Conservation (phyloP, 2,329 filamentous ascomycete genomes). For the Aspergillus flavus region DNA sequence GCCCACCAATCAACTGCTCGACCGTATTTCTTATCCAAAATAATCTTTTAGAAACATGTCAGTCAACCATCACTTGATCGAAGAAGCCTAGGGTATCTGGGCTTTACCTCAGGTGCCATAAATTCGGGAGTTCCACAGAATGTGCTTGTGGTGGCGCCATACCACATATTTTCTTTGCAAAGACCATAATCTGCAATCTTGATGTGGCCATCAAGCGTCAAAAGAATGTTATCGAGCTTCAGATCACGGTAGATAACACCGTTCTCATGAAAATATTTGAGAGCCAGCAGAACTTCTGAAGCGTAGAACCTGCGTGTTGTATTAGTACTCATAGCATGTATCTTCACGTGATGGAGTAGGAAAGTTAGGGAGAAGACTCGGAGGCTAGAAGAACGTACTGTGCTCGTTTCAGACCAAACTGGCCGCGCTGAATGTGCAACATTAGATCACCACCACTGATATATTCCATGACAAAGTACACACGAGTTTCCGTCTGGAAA, state of each 20-base stretch:
- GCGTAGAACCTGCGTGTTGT: slow-evolving; percentile 77
- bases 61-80: slow-evolving; percentile 4
- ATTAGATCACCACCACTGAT: slow-evolving; percentile 98
- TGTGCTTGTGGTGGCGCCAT: slow-evolving; percentile 91
- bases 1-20: slow-evolving; percentile 99
- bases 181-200: slow-evolving; percentile 98
- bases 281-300: slow-evolving; percentile 90
- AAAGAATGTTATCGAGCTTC: slow-evolving; percentile 84
- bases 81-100: background rate
- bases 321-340: background rate
- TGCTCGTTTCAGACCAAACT: slow-evolving; percentile 92
- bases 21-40: slow-evolving; percentile 97
- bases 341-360: background rate
- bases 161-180: slow-evolving; percentile 99
- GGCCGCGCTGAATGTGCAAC: slow-evolving; percentile 96
- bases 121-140: slow-evolving; percentile 99
- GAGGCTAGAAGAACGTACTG: slow-evolving; percentile 65
- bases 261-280: slow-evolving; percentile 99
- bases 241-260: slow-evolving; percentile 92
- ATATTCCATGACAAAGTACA: slow-evolving; percentile 99
- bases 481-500: slow-evolving; percentile 97
- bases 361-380: background rate
- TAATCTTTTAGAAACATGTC: slow-evolving; percentile 62
- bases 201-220: slow-evolving; percentile 95
- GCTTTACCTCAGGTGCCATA: slow-evolving; percentile 90